A percentile compares a stretch with the other conserved stretches of the same genome.
Conservation (phyloP, 1,139 yeast species). For the Pichiaceae sp. region DNA sequence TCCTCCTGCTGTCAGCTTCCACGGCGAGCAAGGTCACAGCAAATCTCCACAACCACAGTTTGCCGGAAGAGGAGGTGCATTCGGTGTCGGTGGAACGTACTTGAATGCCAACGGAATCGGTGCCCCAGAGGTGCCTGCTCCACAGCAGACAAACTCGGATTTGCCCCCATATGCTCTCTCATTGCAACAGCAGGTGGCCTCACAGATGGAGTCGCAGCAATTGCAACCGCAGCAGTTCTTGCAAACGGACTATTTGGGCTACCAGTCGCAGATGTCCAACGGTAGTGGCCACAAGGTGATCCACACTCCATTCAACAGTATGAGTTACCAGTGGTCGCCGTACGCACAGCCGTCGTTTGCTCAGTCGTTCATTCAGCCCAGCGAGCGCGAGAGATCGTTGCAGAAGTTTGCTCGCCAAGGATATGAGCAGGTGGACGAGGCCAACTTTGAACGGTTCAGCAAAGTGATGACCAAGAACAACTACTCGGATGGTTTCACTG, state of each 20-base stretch:
- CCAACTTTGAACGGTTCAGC: slow-evolving; percentile 17
- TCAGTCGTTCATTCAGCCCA: slow-evolving; percentile 21
- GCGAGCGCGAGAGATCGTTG: slow-evolving; percentile 14
- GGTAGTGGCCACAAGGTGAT: slow-evolving; percentile 18
- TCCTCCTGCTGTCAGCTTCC: slow-evolving; percentile 19
- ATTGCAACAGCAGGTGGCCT: not conserved
- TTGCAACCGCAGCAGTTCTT: slow-evolving; percentile 1
- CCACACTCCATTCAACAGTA: slow-evolving; percentile 22
- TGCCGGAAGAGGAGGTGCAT: not conserved
- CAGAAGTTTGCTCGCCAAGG: slow-evolving; percentile 14
- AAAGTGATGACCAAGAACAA: slow-evolving; percentile 13
- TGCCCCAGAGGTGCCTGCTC: not conserved
- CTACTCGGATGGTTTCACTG: slow-evolving; percentile 3
- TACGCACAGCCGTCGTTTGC: slow-evolving; percentile 22
- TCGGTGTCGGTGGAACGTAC: not conserved
- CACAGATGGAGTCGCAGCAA: not conserved
- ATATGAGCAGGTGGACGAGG: slow-evolving; percentile 14
- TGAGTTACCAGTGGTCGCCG: slow-evolving; percentile 21
- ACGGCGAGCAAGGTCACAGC: not conserved
- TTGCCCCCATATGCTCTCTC: not conserved
- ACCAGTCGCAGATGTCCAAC: slow-evolving; percentile 3
- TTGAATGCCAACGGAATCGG: not conserved
- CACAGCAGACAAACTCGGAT: not conserved
- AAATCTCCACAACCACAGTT: slow-evolving; percentile 1
- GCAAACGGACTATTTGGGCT: not conserved